Conservation (phyloP, 805 yeast species). For the Sugiyamaella lignohabitans region DNA sequence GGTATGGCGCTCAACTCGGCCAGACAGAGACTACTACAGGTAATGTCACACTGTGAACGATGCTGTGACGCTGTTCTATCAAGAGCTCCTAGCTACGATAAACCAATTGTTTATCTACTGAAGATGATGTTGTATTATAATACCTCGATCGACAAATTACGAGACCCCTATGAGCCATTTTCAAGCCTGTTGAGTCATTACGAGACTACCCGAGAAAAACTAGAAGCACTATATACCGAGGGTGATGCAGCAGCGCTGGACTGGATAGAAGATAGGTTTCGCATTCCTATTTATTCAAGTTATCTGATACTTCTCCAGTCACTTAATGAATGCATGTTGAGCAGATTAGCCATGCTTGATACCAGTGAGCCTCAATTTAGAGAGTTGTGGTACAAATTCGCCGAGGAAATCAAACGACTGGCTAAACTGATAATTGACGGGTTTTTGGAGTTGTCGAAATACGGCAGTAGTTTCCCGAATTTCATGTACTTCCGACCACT, state of each 20-base stretch:
- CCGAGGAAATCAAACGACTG: slow-evolving; percentile 4
- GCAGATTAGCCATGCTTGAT: slow-evolving; percentile 3
- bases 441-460: slow-evolving; percentile 6
- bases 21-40: slow-evolving; percentile 9
- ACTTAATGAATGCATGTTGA: slow-evolving; percentile 10
- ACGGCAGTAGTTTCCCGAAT: slow-evolving; percentile 13
- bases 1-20: slow-evolving; percentile 17
- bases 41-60: slow-evolving; percentile 9
- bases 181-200: neutral
- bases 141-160: slow-evolving; percentile 1
- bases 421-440: slow-evolving; percentile 8
- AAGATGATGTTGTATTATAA: slow-evolving; percentile 10
- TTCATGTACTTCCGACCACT: slow-evolving; percentile 21
- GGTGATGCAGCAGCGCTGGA: neutral
- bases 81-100: slow-evolving; percentile 3
- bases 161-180: slow-evolving; percentile 1
- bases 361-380: slow-evolving; percentile 1
- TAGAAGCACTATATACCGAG: neutral
- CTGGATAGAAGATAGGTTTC: slow-evolving; percentile 6
- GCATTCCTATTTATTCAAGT: neutral
- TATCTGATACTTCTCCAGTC: slow-evolving; percentile 4
- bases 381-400: slow-evolving; percentile 5
- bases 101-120: slow-evolving; percentile 6
- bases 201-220: neutral
- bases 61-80: slow-evolving; percentile 6